Evolutionary conservation across 208 protist genomes (phyloP).

Genomic region (Crithidia bombi): DNA sequence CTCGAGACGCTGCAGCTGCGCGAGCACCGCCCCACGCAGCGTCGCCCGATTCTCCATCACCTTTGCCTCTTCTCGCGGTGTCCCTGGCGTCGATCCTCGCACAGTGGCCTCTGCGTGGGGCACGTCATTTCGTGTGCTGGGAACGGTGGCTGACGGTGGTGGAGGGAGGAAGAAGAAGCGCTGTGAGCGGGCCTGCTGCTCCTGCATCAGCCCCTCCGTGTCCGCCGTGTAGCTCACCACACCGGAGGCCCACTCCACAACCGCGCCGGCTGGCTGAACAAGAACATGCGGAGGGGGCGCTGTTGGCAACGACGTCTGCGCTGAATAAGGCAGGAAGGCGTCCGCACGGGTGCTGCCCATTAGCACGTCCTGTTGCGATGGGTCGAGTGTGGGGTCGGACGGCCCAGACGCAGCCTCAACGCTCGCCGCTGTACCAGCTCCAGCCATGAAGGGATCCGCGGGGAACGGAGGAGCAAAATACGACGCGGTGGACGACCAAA

Average conservation of each 20-base stretch:
- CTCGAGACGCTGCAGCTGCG: constrained; percentile 56
- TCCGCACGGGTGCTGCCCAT: neutral
- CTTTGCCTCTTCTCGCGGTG: neutral
- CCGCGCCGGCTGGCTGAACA: constrained; percentile 21
- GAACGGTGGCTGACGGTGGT: constrained; percentile 9
- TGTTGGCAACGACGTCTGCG: neutral
- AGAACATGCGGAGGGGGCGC: neutral
- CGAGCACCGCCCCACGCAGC: constrained; percentile 44
- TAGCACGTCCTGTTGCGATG: neutral
- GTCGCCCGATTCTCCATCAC: constrained; percentile 25
- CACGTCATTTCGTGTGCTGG: too few relatives aligned
- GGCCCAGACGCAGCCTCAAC: neutral
- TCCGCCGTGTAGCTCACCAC: constrained; percentile 66
- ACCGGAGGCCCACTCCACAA: constrained; percentile 73
- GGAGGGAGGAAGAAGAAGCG: constrained; percentile 56
- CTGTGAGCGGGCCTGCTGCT: constrained; percentile 49
- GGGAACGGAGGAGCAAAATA: neutral
- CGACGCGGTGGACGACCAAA: constrained; percentile 5
- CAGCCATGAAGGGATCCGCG: neutral
- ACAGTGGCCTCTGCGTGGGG: too few relatives aligned
- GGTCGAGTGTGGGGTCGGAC: neutral
- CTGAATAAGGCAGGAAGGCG: too few relatives aligned
- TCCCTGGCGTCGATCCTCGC: neutral
- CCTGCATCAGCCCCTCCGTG: constrained; percentile 58
- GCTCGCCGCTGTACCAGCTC: neutral